Evolutionary conservation across 2,329 filamentous ascomycete species (phyloP).

Genomic region (Aspergillus sp.): DNA sequence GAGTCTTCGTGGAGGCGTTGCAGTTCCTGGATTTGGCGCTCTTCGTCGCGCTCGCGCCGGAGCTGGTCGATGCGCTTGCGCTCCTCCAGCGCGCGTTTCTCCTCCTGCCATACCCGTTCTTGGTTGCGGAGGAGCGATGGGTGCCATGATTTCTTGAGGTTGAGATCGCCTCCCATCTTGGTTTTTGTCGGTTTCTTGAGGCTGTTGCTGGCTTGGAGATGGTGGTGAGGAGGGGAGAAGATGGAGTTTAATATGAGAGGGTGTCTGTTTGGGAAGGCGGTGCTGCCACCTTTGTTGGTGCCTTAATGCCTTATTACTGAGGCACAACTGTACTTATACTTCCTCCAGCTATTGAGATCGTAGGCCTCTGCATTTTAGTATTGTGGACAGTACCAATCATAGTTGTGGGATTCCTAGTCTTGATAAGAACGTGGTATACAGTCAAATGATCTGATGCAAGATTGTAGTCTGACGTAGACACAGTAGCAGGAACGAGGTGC

Average conservation of each 20-base stretch:
- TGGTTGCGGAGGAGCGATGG: slow-evolving; percentile 88
- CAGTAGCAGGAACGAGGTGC: too few species aligned
- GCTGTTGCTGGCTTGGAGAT: neutral
- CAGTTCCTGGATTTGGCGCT: slow-evolving; percentile 87
- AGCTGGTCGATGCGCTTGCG: slow-evolving; percentile 90
- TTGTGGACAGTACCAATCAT: too few species aligned
- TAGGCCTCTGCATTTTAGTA: too few species aligned
- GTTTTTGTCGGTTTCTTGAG: too few species aligned
- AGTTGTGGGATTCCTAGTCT: too few species aligned
- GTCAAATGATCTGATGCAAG: too few species aligned
- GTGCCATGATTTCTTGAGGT: slow-evolving; percentile 93
- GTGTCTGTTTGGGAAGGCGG: neutral
- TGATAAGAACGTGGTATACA: too few species aligned
- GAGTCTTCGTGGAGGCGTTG: slow-evolving; percentile 85
- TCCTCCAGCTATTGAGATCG: too few species aligned
- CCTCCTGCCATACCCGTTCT: slow-evolving; percentile 83
- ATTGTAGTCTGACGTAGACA: too few species aligned
- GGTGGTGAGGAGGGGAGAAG: neutral
- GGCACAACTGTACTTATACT: neutral
- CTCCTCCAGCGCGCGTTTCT: slow-evolving; percentile 89
- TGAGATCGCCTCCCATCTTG: slow-evolving; percentile 91
- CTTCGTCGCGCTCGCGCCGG: slow-evolving; percentile 89
- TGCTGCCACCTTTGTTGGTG: neutral
- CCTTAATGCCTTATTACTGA: slow-evolving; percentile 2
- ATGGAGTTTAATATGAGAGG: neutral